Conservation (phyloP, 2,329 filamentous ascomycete genomes). For the Seiridium unicorne region DNA sequence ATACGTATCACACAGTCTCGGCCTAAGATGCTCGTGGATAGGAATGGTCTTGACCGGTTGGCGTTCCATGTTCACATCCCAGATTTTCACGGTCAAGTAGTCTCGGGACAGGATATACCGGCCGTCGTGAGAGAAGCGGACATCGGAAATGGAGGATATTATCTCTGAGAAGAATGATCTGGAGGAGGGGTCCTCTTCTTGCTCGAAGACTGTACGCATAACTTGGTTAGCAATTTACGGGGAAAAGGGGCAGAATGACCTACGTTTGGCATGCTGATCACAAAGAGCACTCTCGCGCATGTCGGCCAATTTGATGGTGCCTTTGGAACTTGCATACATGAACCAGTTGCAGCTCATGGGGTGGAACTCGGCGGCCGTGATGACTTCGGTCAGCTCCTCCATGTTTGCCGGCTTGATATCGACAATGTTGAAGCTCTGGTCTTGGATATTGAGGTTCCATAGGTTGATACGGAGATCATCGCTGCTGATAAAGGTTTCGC, state of each 20-base stretch:
- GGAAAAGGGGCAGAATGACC: conserved; percentile 29
- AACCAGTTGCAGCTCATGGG: conserved; percentile 98
- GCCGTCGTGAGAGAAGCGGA: conserved; percentile 94
- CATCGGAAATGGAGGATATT: conserved; percentile 98
- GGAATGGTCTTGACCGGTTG: conserved; percentile 98
- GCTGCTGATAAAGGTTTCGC: conserved; percentile 98
- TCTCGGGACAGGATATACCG: conserved; percentile 96
- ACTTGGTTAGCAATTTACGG: not conserved
- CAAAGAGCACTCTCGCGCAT: conserved; percentile 97
- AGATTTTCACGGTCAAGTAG: conserved; percentile 98
- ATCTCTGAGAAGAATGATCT: conserved; percentile 99
- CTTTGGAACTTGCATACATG: conserved; percentile 99
- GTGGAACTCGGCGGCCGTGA: conserved; percentile 97
- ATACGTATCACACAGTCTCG: conserved; percentile 94
- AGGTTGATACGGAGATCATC: conserved; percentile 97
- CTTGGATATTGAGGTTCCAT: conserved; percentile 99
- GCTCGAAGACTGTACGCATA: conserved; percentile 77
- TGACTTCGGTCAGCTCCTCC: conserved; percentile 98
- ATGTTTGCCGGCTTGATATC: conserved; percentile 99
- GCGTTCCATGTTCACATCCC: conserved; percentile 99
- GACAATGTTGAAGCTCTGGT: conserved; percentile 99
- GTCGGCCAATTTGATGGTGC: conserved; percentile 96
- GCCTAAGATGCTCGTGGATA: conserved; percentile 94
- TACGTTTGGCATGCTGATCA: conserved; percentile 94
- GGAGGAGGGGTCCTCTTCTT: conserved; percentile 96